Evolutionary conservation across 2,329 filamentous ascomycete genomes (phyloP).

Genomic region (Cytospora leucostoma): DNA sequence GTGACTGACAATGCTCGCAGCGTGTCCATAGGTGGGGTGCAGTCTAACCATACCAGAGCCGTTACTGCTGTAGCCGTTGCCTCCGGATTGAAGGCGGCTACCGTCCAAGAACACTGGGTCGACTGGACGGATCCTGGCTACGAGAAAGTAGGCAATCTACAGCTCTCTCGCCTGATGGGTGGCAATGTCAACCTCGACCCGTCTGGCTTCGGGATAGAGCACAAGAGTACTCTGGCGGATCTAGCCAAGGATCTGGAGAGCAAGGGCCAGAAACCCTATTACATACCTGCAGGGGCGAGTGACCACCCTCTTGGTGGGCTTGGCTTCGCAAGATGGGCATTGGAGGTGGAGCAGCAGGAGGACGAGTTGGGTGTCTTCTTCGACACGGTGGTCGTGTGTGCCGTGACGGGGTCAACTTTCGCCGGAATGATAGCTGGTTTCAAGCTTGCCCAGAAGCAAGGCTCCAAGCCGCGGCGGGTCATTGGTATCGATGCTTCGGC

Average conservation of each 20-base stretch:
- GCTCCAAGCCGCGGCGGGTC: slow-evolving; percentile 52
- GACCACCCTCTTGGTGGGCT: slow-evolving; percentile 71
- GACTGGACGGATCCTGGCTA: slow-evolving; percentile 61
- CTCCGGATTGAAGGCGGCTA: slow-evolving; percentile 56
- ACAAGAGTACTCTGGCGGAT: slow-evolving; percentile 60
- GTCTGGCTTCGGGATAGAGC: slow-evolving; percentile 66
- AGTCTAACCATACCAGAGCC: slow-evolving; percentile 70
- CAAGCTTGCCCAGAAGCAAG: slow-evolving; percentile 59
- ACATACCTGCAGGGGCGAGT: slow-evolving; percentile 70
- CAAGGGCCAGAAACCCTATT: slow-evolving; percentile 64
- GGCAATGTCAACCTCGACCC: slow-evolving; percentile 63
- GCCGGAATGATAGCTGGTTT: slow-evolving; percentile 74
- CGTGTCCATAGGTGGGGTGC: slow-evolving; percentile 67
- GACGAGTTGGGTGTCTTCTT: slow-evolving; percentile 63
- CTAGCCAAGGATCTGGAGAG: slow-evolving; percentile 55
- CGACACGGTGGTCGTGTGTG: slow-evolving; percentile 68
- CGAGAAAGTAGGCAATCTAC: slow-evolving; percentile 68
- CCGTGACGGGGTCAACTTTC: slow-evolving; percentile 70
- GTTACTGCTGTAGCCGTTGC: slow-evolving; percentile 64
- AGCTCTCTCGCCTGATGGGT: slow-evolving; percentile 68
- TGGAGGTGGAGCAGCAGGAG: slow-evolving; percentile 68
- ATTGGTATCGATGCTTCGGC: slow-evolving; percentile 69
- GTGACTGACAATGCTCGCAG: background rate
- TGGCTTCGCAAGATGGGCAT: slow-evolving; percentile 71
- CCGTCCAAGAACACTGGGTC: slow-evolving; percentile 71